Evolutionary conservation across 345 rosid species (phyloP).

Genomic region (Gossypium australe): DNA sequence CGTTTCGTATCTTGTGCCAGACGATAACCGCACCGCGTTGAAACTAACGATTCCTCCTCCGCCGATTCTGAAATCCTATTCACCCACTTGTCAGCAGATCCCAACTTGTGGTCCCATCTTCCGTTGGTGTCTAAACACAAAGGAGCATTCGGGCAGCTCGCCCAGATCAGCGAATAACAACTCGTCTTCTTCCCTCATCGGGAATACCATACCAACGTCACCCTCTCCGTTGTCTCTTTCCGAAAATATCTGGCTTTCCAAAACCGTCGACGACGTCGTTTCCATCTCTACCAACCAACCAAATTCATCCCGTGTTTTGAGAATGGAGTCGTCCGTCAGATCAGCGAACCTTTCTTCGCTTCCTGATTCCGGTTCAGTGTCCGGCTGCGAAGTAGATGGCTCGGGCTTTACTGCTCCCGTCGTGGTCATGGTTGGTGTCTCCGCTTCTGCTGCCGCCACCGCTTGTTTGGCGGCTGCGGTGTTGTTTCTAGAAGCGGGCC

Average conservation of each 20-base stretch:
- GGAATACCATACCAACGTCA: constrained; percentile 52
- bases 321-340: constrained; percentile 41
- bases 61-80: constrained; percentile 1
- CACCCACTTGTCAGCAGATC: constrained; percentile 55
- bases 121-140: constrained; percentile 70
- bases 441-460: background rate
- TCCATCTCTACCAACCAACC: constrained; percentile 81
- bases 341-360: constrained; percentile 42
- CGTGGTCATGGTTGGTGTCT: constrained; percentile 11
- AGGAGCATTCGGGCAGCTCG: constrained; percentile 93
- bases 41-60: constrained; percentile 17
- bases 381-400: constrained; percentile 19
- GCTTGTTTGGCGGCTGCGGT: constrained; percentile 5
- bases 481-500: constrained; percentile 56
- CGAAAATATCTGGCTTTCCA: constrained; percentile 63
- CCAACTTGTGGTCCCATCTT: constrained; percentile 62
- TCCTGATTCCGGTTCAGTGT: constrained; percentile 31
- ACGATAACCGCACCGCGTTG: constrained; percentile 18
- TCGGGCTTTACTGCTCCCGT: constrained; percentile 13
- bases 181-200: constrained; percentile 82
- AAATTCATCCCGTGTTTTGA: constrained; percentile 55
- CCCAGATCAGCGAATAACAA: constrained; percentile 93
- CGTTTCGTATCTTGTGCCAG: constrained; percentile 10
- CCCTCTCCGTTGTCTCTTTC: constrained; percentile 26
- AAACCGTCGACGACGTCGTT: constrained; percentile 59